phyloP scores from a whole-genome alignment of 2,329 filamentous ascomycete species.

The Neoascochyta sp. region DNA sequence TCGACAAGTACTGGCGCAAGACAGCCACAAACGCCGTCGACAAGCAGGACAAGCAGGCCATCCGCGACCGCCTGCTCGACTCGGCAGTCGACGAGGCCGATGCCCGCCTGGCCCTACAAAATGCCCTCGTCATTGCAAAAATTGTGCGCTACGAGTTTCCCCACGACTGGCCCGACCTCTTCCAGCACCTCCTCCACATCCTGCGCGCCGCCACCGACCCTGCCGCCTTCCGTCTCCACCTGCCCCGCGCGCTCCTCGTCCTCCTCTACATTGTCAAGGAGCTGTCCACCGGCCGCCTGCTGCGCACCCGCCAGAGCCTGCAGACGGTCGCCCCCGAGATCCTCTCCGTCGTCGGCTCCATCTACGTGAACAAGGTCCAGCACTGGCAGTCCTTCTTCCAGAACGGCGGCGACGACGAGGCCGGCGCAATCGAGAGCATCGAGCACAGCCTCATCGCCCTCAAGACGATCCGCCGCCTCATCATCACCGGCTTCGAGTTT shows the following conservation, averaged over 20 bases:
- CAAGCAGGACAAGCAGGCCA: slow-evolving; percentile 69
- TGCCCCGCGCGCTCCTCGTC: slow-evolving; percentile 70
- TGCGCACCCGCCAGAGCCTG: slow-evolving; percentile 69
- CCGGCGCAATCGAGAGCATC: slow-evolving; percentile 60
- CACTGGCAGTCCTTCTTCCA: slow-evolving; percentile 64
- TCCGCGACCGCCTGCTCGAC: slow-evolving; percentile 71
- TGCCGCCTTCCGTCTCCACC: slow-evolving; percentile 59
- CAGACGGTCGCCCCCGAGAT: slow-evolving; percentile 79
- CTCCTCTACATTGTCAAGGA: slow-evolving; percentile 88
- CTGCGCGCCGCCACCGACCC: slow-evolving; percentile 56
- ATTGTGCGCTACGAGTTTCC: slow-evolving; percentile 88
- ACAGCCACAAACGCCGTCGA: slow-evolving; percentile 65
- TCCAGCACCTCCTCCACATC: slow-evolving; percentile 46
- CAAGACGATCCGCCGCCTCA: slow-evolving; percentile 73
- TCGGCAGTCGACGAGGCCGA: slow-evolving; percentile 75
- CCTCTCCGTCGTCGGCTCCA: slow-evolving; percentile 70
- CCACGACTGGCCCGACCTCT: slow-evolving; percentile 63
- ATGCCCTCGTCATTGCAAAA: slow-evolving; percentile 82
- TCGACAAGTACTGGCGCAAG: slow-evolving; percentile 90
- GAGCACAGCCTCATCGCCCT: slow-evolving; percentile 74
- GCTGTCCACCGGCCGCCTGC: slow-evolving; percentile 72
- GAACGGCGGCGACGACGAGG: slow-evolving; percentile 56
- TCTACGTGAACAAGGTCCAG: slow-evolving; percentile 72
- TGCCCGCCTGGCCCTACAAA: slow-evolving; percentile 74
- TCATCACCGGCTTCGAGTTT: slow-evolving; percentile 77